phyloP scores from a whole-genome alignment of 192 early-diverging fungal genomes.

The Linnemannia hyalina region DNA sequence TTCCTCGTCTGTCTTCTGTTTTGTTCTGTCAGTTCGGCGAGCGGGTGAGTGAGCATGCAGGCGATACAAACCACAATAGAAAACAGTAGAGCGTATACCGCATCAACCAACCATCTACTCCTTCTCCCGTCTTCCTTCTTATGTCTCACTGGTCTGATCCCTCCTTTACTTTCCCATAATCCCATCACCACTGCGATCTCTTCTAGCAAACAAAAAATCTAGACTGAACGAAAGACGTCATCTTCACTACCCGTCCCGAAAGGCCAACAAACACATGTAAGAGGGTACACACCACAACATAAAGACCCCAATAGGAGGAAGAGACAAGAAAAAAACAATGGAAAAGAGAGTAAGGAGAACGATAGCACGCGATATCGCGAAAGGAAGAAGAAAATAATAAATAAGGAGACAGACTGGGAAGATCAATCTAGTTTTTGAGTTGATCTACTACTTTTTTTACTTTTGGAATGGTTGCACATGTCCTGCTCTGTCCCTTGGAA shows the following conservation, averaged over 20 bases:
- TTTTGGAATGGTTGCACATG: no score
- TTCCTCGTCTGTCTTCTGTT: no score
- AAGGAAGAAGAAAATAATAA: background rate
- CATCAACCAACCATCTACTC: background rate
- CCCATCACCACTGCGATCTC: background rate
- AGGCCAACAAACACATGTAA: no score
- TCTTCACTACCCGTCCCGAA: no score
- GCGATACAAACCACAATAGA: no score
- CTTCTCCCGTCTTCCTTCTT: background rate
- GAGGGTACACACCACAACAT: no score
- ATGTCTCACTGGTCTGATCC: background rate
- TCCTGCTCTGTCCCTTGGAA: no score
- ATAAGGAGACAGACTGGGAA: background rate
- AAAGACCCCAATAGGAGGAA: background rate
- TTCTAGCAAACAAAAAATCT: background rate
- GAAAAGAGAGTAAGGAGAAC: background rate
- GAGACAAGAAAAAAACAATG: background rate
- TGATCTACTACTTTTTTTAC: no score
- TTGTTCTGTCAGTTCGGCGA: no score
- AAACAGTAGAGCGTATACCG: no score
- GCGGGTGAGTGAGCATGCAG: no score
- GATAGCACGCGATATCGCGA: background rate
- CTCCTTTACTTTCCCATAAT: background rate
- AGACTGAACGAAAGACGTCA: background rate
- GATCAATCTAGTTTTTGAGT: no score